Conservation (phyloP, 2,329 filamentous ascomycete species). For the Cytospora mali region DNA sequence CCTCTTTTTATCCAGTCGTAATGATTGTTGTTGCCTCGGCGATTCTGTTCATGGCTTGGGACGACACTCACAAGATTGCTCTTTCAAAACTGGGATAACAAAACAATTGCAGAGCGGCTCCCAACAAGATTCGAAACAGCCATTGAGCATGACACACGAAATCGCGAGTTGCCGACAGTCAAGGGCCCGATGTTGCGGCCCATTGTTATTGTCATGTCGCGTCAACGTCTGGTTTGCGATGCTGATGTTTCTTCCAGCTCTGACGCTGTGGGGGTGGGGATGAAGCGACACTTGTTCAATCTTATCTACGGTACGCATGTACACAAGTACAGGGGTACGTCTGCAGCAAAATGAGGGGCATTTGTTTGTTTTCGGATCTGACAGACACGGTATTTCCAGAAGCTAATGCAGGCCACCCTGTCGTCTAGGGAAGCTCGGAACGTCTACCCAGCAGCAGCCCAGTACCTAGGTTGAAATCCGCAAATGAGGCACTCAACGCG, state of each 20-base stretch:
- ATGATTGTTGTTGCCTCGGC: conserved; percentile 12
- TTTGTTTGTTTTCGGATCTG: conserved; percentile 24
- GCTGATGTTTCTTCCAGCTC: background rate
- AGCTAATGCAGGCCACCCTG: conserved; percentile 19
- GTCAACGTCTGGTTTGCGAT: conserved; percentile 16
- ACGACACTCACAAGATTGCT: conserved; percentile 1
- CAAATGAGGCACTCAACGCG: conserved; percentile 23
- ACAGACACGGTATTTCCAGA: conserved; percentile 7
- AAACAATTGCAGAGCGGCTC: conserved; percentile 8
- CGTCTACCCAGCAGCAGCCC: background rate
- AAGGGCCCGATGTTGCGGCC: background rate
- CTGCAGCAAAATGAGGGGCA: conserved; percentile 13
- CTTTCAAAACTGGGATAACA: conserved; percentile 13
- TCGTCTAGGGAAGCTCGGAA: conserved; percentile 11
- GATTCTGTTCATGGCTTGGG: background rate
- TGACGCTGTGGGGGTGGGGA: conserved; percentile 1
- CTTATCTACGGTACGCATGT: background rate
- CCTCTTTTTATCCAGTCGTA: background rate
- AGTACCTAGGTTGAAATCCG: conserved; percentile 4
- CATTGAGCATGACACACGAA: background rate
- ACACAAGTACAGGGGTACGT: background rate
- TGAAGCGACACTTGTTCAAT: conserved; percentile 2
- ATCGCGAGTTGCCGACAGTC: background rate
- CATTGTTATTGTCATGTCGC: conserved; percentile 18
- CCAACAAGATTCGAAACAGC: background rate